A percentile compares a stretch with the other conserved stretches of the same genome.
Evolutionary conservation across 176 grass and related monocot genomes (phyloP).

Genomic region (Triticum urartu): DNA sequence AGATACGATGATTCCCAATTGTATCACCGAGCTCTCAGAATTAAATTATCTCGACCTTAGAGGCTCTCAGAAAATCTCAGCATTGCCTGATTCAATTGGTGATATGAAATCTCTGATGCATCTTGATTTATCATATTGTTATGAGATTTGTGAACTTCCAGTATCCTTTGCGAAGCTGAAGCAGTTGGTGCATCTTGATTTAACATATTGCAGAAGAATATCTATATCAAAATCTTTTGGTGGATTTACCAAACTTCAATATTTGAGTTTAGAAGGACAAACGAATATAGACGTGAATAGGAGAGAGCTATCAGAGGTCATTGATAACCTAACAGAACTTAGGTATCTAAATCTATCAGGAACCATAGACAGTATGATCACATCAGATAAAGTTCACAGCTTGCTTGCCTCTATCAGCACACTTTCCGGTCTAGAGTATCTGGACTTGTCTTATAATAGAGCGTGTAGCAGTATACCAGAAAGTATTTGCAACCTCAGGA

Average conservation of each 20-base stretch:
- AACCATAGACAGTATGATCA: accelerated
- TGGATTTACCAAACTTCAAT: neutral
- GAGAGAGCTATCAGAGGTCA: neutral
- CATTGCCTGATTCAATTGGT: conserved; percentile 15
- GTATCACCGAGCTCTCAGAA: neutral
- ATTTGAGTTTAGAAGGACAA: neutral
- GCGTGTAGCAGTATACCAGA: neutral
- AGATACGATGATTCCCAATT: neutral
- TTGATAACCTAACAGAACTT: neutral
- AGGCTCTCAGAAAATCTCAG: neutral
- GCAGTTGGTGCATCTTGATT: conserved; percentile 4
- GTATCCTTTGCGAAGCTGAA: neutral
- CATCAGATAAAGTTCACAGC: neutral
- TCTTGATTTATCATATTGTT: conserved; percentile 18
- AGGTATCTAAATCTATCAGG: neutral
- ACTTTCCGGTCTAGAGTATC: conserved; percentile 1
- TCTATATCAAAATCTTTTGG: neutral
- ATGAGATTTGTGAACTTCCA: neutral
- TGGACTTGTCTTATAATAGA: neutral
- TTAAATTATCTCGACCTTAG: neutral
- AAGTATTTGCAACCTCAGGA: neutral
- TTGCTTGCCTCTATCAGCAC: neutral
- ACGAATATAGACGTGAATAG: no score
- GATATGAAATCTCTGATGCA: neutral
- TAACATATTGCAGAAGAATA: neutral